Conservation (phyloP, 2,329 filamentous ascomycete genomes). For the Calonectria leucothoes region DNA sequence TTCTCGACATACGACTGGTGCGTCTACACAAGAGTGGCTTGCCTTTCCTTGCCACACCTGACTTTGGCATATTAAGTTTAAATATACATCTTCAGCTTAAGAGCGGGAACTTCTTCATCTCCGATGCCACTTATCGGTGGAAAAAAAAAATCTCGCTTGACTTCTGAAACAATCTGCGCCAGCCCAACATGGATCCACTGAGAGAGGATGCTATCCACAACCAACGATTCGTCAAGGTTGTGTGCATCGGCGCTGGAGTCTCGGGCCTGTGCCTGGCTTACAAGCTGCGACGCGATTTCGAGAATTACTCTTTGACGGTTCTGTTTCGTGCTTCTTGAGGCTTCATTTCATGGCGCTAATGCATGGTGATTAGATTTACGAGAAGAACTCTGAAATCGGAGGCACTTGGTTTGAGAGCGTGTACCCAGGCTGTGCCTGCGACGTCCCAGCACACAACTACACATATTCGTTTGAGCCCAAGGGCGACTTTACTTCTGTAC, state of each 20-base stretch:
- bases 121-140: background rate
- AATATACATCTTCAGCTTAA: background rate
- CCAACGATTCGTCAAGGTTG: conserved; percentile 12
- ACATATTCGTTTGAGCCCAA: background rate
- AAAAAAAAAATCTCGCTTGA: background rate
- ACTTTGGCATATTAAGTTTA: background rate
- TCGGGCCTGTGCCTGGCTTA: conserved; percentile 23
- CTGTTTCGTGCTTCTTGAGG: too few relatives aligned
- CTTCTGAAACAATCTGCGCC: conserved; percentile 43
- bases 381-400: background rate
- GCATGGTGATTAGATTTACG: background rate
- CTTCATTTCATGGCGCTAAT: background rate
- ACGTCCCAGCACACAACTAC: background rate
- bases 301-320: background rate
- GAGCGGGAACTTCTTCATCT: background rate
- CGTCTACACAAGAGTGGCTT: background rate
- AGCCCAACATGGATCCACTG: conserved; percentile 45
- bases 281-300: background rate
- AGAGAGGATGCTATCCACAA: conserved; percentile 25
- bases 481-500: background rate
- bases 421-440: background rate
- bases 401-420: background rate
- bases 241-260: conserved; percentile 24
- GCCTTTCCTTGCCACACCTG: background rate
- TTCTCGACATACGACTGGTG: background rate